Evolutionary conservation across 306 rosid species (phyloP), one percentile per base, ranked within the genome.

Genomic region (apple (Malus domestica)): DNA sequence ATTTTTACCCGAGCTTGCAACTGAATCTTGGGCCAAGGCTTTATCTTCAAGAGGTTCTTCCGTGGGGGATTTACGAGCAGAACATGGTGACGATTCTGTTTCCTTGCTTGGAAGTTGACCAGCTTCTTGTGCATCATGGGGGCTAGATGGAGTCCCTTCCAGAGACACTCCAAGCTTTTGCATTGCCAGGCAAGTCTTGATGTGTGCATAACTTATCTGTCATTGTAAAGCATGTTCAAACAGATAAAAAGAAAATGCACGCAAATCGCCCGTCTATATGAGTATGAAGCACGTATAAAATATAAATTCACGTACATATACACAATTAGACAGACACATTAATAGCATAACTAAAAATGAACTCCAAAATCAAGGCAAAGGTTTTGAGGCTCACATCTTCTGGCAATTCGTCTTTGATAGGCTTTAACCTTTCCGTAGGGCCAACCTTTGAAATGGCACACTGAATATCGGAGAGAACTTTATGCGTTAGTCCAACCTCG

Each of bases 341-440:
- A 65, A 45, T 54, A 42, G 67, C 75, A 55, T 35, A 80, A 72
- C 70, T 42, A 54, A 27, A 67, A 55, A 3, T 20, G 72, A 45
- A 72, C 75, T 32, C 9, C 8, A 19, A 68, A 2, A 30, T 81
- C 33, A 76, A 72, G 46, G 68, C 44, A 67, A 77, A 67, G 30
- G 49, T 45, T 61, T 73, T 25, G 30, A 49, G 63, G 85, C 97
- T 88, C 86, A 93, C 98, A 1, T 89, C 86, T 82, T 91, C 98
- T 23, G 90, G 90, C 77, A 93, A 79, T 85, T 91, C 96, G 44
- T 87, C 86, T 83, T 93, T 93, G 76, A 93, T 88, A 79, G 97
- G 93, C 90, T 91, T 93, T 85, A 93, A 68, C 87, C 87, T 93
- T 52, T 93, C 98, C 46, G 38, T 73, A 67, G 92, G 76, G 81